Percentiles rank a stretch among this genome's conserved stretches.
Conservation (phyloP, 805 yeast species). For the Zygotorulaspora florentina region DNA sequence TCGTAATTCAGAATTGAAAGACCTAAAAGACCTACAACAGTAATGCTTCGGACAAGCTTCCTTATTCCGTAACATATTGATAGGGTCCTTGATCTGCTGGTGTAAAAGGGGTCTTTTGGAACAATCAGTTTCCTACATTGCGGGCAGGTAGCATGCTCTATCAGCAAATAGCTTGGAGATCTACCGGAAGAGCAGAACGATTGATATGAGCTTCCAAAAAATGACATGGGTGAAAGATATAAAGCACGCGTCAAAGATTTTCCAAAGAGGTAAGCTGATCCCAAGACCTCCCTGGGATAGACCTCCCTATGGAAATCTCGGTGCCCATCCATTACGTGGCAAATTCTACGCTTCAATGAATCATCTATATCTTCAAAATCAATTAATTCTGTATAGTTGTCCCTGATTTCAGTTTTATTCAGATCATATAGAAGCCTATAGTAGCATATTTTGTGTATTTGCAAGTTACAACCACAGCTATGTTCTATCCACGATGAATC, state of each 20-base stretch:
- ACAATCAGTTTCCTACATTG: conserved; percentile 20
- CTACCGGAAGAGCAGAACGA: neutral
- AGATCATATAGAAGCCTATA: conserved; percentile 22
- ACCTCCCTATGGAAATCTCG: conserved; percentile 18
- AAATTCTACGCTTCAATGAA: conserved; percentile 15
- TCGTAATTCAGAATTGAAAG: conserved; percentile 17
- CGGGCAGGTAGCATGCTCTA: conserved; percentile 18
- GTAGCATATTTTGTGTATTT: conserved; percentile 29
- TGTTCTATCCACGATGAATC: conserved; percentile 24
- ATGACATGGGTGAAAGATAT: conserved; percentile 9
- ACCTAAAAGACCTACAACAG: conserved; percentile 6
- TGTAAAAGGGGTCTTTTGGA: conserved; percentile 4
- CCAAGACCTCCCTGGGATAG: conserved; percentile 13
- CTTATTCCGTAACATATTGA: conserved; percentile 2
- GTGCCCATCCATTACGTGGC: conserved; percentile 19
- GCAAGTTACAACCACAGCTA: conserved; percentile 31
- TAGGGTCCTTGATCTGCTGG: conserved; percentile 9
- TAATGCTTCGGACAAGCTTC: conserved; percentile 9
- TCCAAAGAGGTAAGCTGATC: conserved; percentile 14
- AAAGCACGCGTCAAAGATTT: conserved; percentile 8
- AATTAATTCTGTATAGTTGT: conserved; percentile 5
- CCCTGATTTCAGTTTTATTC: conserved; percentile 11
- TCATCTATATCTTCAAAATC: conserved; percentile 8
- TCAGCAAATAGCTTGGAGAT: conserved; percentile 7
- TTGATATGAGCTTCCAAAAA: conserved; percentile 8